Evolutionary conservation across 305 asterid species (phyloP).

Genomic region (Solanum aculeatissimum): DNA sequence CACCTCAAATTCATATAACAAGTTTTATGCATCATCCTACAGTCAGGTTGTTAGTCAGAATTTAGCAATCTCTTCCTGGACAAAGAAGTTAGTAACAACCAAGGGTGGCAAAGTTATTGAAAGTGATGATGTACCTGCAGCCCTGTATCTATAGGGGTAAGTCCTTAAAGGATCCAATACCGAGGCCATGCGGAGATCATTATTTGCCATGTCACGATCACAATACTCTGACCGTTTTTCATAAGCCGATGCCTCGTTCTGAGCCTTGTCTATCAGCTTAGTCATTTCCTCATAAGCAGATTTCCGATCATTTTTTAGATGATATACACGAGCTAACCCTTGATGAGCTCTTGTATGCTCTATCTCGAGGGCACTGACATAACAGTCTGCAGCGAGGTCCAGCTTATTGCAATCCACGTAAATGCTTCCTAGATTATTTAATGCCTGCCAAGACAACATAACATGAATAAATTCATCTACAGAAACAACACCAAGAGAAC

Average conservation of each 20-base stretch:
- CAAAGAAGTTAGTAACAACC: background rate
- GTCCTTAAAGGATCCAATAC: slow-evolving; percentile 33
- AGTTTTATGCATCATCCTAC: background rate
- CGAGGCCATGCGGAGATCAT: slow-evolving; percentile 31
- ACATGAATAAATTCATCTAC: background rate
- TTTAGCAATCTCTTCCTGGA: background rate
- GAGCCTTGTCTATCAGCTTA: slow-evolving; percentile 34
- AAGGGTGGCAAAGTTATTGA: background rate
- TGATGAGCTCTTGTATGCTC: slow-evolving; percentile 44
- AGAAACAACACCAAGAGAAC: background rate
- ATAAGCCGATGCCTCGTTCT: slow-evolving; percentile 35
- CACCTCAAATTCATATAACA: background rate
- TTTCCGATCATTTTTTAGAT: slow-evolving; percentile 24
- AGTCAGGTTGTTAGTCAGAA: background rate
- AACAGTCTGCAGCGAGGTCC: slow-evolving; percentile 35
- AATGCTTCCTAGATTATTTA: slow-evolving; percentile 33
- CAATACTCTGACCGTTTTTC: slow-evolving; percentile 41
- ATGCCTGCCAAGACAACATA: slow-evolving; percentile 21
- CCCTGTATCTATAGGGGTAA: slow-evolving; percentile 35
- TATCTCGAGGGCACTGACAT: slow-evolving; percentile 26
- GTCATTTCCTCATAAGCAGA: slow-evolving; percentile 40
- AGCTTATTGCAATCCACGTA: slow-evolving; percentile 35
- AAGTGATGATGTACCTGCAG: slow-evolving; percentile 21
- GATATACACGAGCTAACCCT: slow-evolving; percentile 37
- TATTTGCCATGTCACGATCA: slow-evolving; percentile 34